phyloP scores from a whole-genome alignment of 2,329 filamentous ascomycete species.

The Lomentospora prolificans region DNA sequence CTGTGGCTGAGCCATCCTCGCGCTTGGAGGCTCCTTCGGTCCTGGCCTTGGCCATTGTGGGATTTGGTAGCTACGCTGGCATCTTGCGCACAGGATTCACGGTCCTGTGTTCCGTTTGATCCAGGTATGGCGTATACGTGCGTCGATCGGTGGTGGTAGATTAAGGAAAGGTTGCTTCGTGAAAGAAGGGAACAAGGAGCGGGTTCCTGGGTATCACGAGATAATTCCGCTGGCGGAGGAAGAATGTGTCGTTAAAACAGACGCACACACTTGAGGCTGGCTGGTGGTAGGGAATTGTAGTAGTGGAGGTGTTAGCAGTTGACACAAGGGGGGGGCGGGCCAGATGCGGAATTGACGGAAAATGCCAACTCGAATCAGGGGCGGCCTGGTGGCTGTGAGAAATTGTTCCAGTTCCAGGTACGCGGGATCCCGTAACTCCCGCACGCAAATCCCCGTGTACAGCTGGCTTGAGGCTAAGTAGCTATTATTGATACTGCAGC shows the following conservation, averaged over 20 bases:
- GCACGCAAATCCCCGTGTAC: too few relatives aligned
- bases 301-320: too few relatives aligned
- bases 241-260: not conserved
- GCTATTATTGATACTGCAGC: too few relatives aligned
- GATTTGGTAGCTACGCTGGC: not conserved
- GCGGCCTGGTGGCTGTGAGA: not conserved
- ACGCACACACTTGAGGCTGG: not conserved
- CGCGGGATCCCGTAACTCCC: not conserved
- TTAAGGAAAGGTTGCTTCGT: not conserved
- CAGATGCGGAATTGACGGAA: not conserved
- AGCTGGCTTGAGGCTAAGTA: too few relatives aligned
- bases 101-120: not conserved
- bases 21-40: not conserved
- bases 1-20: slow-evolving; percentile 1
- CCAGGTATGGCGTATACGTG: not conserved
- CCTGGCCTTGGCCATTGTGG: slow-evolving; percentile 8
- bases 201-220: not conserved
- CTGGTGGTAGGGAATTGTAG: too few relatives aligned
- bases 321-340: too few relatives aligned
- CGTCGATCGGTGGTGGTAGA: not conserved
- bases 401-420: not conserved
- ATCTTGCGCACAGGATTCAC: slow-evolving; percentile 7
- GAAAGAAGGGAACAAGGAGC: not conserved
- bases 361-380: not conserved
- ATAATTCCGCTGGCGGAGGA: not conserved